Evolutionary conservation across 345 rosid genomes (phyloP), one percentile per base, ranked within the genome.

Genomic region (Brassica rapa): DNA sequence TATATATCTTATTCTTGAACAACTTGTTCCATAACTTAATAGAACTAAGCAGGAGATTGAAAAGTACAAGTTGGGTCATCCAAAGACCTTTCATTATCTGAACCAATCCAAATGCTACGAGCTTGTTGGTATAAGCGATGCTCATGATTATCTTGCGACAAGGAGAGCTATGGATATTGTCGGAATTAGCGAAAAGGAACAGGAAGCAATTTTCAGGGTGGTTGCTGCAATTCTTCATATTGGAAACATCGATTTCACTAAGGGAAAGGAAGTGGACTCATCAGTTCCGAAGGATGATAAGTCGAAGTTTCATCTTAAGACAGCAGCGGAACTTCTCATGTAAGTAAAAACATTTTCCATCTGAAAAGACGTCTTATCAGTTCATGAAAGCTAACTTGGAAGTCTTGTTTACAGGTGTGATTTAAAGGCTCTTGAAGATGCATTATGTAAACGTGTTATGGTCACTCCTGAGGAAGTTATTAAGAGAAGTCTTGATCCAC

Each of bases 161-260:
- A 41, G 70, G 25, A 41, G 70, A 41, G 70, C 70, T 11, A 67
- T 67, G 71, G 71, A 67, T 23, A n/a, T 67, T 23, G 57, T 67
- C 5, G 71, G 71, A 0, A 67, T 67, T 3, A 67, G 57, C 2
- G 29, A 67, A 10, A n/a, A 67, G 2, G 71, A 67, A 43, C 71
- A 66, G 71, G 71, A 67, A 8, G 71, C 71, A 67, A 67, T 67
- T 0, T 67, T 67, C 35, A 43, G 71, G n/a, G 71, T 67, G 6
- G 71, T 67, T 43, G 71, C 57, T 23, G 71, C 71, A 0, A 43
- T 67, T 24, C 71, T 67, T 6, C 71, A 67, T 2, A n/a, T 67
- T 6, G 59, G 71, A 2, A 67, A 67, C 4, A 7, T 67, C 1
- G 71, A 67, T 1, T 67, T 67, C 12, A n/a, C 56, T 0, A 67